Percentiles rank a stretch among this genome's conserved stretches.
phyloP scores from a whole-genome alignment of 1,284 basidiomycete species.

The Rhizoctonia solani region DNA sequence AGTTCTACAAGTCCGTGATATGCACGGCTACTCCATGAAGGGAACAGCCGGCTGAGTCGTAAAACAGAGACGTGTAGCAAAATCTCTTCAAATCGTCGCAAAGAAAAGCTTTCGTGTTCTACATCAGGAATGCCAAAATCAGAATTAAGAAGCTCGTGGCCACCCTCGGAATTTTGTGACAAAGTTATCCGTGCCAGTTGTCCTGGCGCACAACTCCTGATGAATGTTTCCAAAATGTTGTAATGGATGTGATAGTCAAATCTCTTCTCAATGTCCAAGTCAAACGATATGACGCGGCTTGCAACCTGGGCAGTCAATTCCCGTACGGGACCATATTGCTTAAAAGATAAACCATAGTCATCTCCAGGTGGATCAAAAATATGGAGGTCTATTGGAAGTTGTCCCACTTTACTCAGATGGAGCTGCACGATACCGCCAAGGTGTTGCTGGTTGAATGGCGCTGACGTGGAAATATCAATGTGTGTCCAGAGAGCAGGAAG shows the following conservation, averaged over 20 bases:
- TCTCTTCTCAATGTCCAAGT: too few relatives aligned
- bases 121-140: not conserved
- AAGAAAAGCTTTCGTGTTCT: too few relatives aligned
- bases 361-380: not conserved
- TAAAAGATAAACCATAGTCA: not conserved
- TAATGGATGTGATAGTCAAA: too few relatives aligned
- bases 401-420: not conserved
- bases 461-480: slow-evolving; percentile 15
- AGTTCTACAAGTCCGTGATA: not conserved
- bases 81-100: not conserved
- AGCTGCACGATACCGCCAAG: not conserved
- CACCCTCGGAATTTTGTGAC: not conserved
- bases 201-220: not conserved
- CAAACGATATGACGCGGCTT: not conserved
- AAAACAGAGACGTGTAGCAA: not conserved
- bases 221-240: not conserved
- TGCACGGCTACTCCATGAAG: not conserved
- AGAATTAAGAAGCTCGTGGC: not conserved
- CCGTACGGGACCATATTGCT: too few relatives aligned
- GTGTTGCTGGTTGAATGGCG: not conserved
- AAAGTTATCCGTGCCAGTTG: not conserved
- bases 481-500: slow-evolving; percentile 35
- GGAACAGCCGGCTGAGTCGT: not conserved
- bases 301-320: not conserved
- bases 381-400: not conserved